Base-by-base conservation (phyloP, 2,329 filamentous ascomycete species). In the Exophiala sideris region DNA sequence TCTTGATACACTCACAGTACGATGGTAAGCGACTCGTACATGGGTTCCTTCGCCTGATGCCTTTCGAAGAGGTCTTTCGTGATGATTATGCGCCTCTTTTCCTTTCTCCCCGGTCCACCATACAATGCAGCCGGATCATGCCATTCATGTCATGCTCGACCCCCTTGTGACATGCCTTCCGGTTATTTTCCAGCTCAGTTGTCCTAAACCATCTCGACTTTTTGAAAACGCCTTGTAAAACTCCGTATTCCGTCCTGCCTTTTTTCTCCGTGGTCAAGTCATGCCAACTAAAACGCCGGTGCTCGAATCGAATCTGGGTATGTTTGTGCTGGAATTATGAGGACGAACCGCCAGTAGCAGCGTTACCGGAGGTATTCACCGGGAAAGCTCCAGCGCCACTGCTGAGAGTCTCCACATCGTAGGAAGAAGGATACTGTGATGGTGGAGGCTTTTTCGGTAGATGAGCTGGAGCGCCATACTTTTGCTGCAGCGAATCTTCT, bases 401-500 rank as follows among this genome's bases (percentile, higher is more conserved):
- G 12, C 9, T 53, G 32, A 60, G 52, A 33, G 65, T 66, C 52
- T 71, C 73, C 38, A 71, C 41, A 45, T 75, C 71, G 56, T 71
- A 73, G 6, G 70, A 69, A 33, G 72, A 72, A 8, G 68, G 65
- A 21, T 55, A 48, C 42, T 60, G 56, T n/a, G 75, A 75, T 32
- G 75, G 75, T n/a, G 75, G 75, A 16, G 75, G 75, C 63, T 78
- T 78, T 12, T 75, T 75, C 24, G 75, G 75, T 18, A 78, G 68
- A 62, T 77, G 74, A 29, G 75, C 70, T 6, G 75, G 75, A 0
- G 74, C 76, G n/a, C 75, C 75, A 71, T 75, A 78, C 68, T 77
- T 78, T 5, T 75, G 54, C 48, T 64, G 56, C 39, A 63, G 45
- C 4, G 61, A 64, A 41, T 66, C 56, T 46, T 65, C 55, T 44